A percentile compares a stretch with the other conserved stretches of the same genome.
phyloP scores from a whole-genome alignment of 1,284 basidiomycete genomes.

The Lignosus rhinocerotis region DNA sequence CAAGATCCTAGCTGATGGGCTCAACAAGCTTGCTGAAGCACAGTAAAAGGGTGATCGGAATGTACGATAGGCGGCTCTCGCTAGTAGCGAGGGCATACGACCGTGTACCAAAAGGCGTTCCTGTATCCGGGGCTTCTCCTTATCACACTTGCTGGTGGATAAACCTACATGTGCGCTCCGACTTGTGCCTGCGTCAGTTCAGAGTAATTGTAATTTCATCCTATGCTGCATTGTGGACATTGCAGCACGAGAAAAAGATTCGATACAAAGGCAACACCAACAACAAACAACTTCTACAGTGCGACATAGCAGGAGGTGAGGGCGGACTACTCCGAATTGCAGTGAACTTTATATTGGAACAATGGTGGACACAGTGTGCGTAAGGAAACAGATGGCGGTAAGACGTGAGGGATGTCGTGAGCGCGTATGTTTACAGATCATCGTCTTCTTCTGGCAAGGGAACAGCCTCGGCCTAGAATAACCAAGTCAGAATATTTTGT shows the following conservation, averaged over 20 bases:
- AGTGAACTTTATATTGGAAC: slow-evolving; percentile 32
- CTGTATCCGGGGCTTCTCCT: too few species aligned
- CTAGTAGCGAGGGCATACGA: too few species aligned
- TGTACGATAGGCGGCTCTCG: background rate
- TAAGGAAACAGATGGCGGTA: slow-evolving; percentile 23
- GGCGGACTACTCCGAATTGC: slow-evolving; percentile 21
- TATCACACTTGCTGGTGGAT: too few species aligned
- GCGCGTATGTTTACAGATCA: slow-evolving; percentile 39
- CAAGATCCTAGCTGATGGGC: slow-evolving; percentile 6
- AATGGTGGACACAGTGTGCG: slow-evolving; percentile 28
- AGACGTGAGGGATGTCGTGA: slow-evolving; percentile 18
- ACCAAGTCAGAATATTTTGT: slow-evolving; percentile 6
- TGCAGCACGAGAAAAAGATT: slow-evolving; percentile 1
- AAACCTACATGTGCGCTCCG: too few species aligned
- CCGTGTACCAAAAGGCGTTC: too few species aligned
- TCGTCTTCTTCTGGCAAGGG: slow-evolving; percentile 83
- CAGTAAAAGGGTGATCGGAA: background rate
- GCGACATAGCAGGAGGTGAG: slow-evolving; percentile 9
- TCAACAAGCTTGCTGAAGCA: slow-evolving; percentile 3
- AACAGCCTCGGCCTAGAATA: slow-evolving; percentile 65
- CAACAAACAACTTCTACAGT: slow-evolving; percentile 18
- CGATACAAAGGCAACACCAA: slow-evolving; percentile 14
- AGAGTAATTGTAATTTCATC: background rate
- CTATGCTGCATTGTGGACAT: background rate
- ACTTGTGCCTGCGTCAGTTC: too few species aligned